phyloP scores from a whole-genome alignment of 164 flowering plant species.

The Echeveria elegans region DNA sequence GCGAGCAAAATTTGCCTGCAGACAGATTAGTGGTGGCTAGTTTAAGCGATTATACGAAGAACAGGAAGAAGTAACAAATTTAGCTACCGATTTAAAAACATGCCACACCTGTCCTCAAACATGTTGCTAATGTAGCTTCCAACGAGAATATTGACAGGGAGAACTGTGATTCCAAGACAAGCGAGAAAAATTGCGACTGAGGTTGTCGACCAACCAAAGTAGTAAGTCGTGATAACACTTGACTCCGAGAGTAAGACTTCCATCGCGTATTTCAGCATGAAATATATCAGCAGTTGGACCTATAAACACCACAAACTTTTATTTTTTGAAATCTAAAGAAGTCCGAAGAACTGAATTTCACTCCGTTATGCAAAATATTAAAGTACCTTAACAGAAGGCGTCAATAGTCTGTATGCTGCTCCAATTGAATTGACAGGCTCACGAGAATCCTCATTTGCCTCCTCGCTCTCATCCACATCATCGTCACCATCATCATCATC shows the following conservation, averaged over 20 bases:
- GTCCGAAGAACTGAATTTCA: not conserved
- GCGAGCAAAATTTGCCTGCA: slow-evolving; percentile 53
- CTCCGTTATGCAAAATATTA: not conserved
- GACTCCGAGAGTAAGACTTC: slow-evolving; percentile 68
- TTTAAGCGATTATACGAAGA: not conserved
- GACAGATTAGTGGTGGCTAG: not conserved
- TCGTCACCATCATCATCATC: slow-evolving; percentile 44
- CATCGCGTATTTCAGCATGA: slow-evolving; percentile 73
- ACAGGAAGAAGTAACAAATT: not conserved
- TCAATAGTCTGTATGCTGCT: slow-evolving; percentile 54
- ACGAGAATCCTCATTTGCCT: slow-evolving; percentile 43
- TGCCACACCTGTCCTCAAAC: slow-evolving; percentile 59
- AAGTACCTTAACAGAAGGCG: slow-evolving; percentile 64
- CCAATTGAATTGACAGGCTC: slow-evolving; percentile 42
- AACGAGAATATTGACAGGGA: slow-evolving; percentile 57
- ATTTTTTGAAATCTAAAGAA: not conserved
- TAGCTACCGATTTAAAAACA: not conserved
- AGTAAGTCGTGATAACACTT: slow-evolving; percentile 62
- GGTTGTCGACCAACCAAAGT: slow-evolving; percentile 57
- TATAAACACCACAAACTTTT: slow-evolving; percentile 15
- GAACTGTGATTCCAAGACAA: slow-evolving; percentile 62
- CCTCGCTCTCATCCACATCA: slow-evolving; percentile 40
- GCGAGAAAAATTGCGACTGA: slow-evolving; percentile 53
- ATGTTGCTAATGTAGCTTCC: slow-evolving; percentile 73
- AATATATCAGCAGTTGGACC: slow-evolving; percentile 68